Evolutionary conservation across 352 stramenopile genomes (phyloP), one percentile per base, ranked within the genome.

Genomic region (Pythium volutum): DNA sequence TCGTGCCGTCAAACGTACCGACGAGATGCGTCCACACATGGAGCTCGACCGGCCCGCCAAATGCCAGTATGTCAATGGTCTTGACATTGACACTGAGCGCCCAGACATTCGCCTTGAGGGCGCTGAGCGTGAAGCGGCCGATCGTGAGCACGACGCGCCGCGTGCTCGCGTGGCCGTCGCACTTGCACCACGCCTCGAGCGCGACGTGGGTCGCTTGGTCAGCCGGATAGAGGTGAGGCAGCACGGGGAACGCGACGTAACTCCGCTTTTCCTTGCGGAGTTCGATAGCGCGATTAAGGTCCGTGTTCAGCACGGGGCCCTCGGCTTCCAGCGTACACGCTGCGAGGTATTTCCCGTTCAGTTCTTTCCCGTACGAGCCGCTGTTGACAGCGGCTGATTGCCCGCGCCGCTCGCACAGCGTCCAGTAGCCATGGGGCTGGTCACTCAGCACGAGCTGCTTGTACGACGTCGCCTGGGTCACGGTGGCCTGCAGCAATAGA

Each of bases 1-100:
- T 82, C 20, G 86, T 95, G 4, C 92, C 91, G 51, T 97, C 90
- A 56, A 89, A 97, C 27, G 86, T 96, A 3, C 81, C 87, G 3
- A 91, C 82, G 14, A 98, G 56, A 66, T 97, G 79, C 25, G 80
- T 89, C 91, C 91, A 97, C 43, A 88, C 77, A 22, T 83, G 62
- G 5, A 86, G 42, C 9, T 82, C 74, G 4, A 95, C 74, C 31
- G 70, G 62, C 5, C 75, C 66, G 4, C 76, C 83, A 57, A 71
- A 77, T 7, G 80, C 77, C 0, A 84, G 55, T 26, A 96, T 86
- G 22, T 95, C 84, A 41, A 95, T 87, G 31, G 80, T 89, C 36
- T 81, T 75, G 16, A 91, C 67, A 50, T 91, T 95, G 33, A 96
- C 66, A 55, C 70, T 88, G 53, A 95, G 92, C 2, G 74, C 82